Evolutionary conservation across 2,329 filamentous ascomycete genomes (phyloP).

Genomic region (Colletotrichum falcatum): DNA sequence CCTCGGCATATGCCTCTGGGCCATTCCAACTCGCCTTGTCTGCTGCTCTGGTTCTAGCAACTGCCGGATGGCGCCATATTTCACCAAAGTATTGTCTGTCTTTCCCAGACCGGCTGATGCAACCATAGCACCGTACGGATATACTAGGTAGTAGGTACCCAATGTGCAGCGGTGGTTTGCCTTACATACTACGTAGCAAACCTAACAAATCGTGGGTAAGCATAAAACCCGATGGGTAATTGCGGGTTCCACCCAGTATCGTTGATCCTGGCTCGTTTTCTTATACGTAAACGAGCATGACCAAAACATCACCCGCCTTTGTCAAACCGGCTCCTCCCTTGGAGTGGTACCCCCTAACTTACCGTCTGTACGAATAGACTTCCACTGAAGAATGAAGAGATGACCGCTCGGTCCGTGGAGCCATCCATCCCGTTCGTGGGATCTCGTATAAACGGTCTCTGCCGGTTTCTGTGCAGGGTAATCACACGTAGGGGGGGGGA

Average conservation of each 20-base stretch:
- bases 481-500: background rate
- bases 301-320: conserved; percentile 20
- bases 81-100: background rate
- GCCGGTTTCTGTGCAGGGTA: too few relatives aligned
- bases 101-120: background rate
- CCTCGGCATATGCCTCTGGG: background rate
- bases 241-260: conserved; percentile 7
- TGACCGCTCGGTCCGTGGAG: conserved; percentile 14
- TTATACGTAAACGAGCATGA: conserved; percentile 6
- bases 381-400: conserved; percentile 14
- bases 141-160: too few relatives aligned
- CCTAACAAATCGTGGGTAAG: too few relatives aligned
- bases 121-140: background rate
- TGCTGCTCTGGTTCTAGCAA: background rate
- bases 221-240: background rate
- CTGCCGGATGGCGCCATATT: background rate
- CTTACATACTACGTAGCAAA: too few relatives aligned
- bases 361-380: conserved; percentile 12
- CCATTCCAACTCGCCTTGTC: too few relatives aligned
- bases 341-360: conserved; percentile 11
- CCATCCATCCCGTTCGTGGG: background rate
- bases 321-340: background rate
- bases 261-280: conserved; percentile 7
- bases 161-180: too few relatives aligned
- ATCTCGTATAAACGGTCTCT: conserved; percentile 38